Percentiles rank a stretch among this genome's conserved stretches.
Conservation (phyloP, 2,329 filamentous ascomycete genomes). For the Fusarium floridanum region DNA sequence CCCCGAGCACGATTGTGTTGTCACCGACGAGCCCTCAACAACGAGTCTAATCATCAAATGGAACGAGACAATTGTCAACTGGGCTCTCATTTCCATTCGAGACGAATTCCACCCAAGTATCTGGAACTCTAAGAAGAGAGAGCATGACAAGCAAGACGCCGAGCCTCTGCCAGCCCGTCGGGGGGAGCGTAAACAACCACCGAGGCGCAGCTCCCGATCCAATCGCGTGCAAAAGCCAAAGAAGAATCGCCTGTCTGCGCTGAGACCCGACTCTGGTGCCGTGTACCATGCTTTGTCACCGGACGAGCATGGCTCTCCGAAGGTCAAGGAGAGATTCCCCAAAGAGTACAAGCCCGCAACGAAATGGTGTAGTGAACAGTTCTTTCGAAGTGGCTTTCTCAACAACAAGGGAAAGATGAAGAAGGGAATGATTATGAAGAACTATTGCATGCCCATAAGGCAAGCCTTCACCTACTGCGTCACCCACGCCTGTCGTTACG, state of each 20-base stretch:
- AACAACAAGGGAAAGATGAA: conserved; percentile 13
- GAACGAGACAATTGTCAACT: conserved; percentile 17
- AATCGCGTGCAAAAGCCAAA: conserved; percentile 2
- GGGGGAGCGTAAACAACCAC: neutral
- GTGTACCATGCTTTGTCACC: neutral
- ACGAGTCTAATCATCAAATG: conserved; percentile 11
- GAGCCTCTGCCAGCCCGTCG: neutral
- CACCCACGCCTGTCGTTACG: conserved; percentile 26
- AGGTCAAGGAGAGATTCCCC: conserved; percentile 13
- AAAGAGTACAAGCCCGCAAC: conserved; percentile 30
- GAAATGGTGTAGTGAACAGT: conserved; percentile 22
- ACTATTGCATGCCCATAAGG: conserved; percentile 20
- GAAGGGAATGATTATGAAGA: neutral
- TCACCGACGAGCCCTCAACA: neutral
- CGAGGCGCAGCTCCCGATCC: neutral
- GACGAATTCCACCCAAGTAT: conserved; percentile 13
- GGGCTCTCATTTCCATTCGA: conserved; percentile 14
- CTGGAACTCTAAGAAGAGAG: conserved; percentile 4
- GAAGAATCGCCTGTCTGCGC: neutral
- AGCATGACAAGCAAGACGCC: neutral
- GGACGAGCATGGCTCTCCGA: neutral
- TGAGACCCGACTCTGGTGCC: conserved; percentile 9
- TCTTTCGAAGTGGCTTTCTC: conserved; percentile 5
- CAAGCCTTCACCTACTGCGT: conserved; percentile 32
- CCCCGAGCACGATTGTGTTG: neutral